Evolutionary conservation across 169 alveolate genomes (phyloP).

Genomic region (Plasmodium ovale): DNA sequence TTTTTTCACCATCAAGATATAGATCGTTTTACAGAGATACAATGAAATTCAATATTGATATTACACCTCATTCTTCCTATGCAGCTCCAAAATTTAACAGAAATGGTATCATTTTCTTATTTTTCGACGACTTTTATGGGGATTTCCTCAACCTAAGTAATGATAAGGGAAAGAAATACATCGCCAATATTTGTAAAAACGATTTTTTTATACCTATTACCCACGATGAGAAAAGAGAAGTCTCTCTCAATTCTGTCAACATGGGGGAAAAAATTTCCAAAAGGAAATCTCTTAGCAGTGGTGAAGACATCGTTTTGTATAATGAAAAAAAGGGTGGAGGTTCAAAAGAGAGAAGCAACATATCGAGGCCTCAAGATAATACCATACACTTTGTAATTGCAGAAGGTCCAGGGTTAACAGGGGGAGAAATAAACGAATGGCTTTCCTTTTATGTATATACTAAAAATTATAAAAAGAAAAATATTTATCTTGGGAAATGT

Average conservation of each 20-base stretch:
- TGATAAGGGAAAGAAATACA: background rate
- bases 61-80: slow-evolving; percentile 9
- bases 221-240: background rate
- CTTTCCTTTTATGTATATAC: slow-evolving; percentile 79
- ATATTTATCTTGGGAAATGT: slow-evolving; percentile 37
- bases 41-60: slow-evolving; percentile 22
- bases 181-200: background rate
- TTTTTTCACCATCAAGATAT: slow-evolving; percentile 8
- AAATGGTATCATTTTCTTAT: slow-evolving; percentile 1
- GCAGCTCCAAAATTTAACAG: slow-evolving; percentile 58
- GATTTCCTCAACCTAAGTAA: background rate
- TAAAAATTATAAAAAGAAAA: slow-evolving; percentile 46
- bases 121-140: slow-evolving; percentile 31
- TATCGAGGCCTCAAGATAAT: background rate
- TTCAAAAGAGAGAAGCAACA: background rate
- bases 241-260: background rate
- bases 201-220: slow-evolving; percentile 6
- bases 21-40: slow-evolving; percentile 13
- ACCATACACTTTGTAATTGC: slow-evolving; percentile 73
- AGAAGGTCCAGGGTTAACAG: slow-evolving; percentile 82
- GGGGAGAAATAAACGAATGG: slow-evolving; percentile 85
- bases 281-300: background rate
- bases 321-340: background rate
- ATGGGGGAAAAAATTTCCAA: background rate
- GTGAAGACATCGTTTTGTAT: background rate